Percentiles rank a stretch among this genome's conserved stretches.
Conservation (phyloP, 192 early-diverging fungal genomes). For the Coemansia sp. region DNA sequence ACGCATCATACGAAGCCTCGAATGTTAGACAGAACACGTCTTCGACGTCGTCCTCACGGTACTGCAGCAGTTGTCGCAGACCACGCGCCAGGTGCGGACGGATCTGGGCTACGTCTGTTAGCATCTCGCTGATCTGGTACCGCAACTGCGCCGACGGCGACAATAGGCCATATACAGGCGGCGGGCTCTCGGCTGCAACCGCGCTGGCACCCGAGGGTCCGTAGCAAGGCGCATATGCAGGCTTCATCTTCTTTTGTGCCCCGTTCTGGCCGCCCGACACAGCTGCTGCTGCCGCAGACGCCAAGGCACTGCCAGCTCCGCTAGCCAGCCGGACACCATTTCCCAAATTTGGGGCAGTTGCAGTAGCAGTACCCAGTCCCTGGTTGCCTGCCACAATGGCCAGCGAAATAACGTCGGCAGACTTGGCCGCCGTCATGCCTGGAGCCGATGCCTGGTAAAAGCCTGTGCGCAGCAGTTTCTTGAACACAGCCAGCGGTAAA, state of each 20-base stretch:
- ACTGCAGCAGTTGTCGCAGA: conserved; percentile 81
- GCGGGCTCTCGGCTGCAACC: conserved; percentile 15
- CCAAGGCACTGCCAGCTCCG: not conserved
- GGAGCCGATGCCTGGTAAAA: conserved; percentile 26
- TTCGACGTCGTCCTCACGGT: conserved; percentile 77
- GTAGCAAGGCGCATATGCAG: conserved; percentile 14
- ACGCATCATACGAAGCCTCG: conserved; percentile 67
- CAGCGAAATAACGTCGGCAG: conserved; percentile 9
- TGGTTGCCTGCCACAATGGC: conserved; percentile 26
- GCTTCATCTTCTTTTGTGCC: not conserved
- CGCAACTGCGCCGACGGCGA: conserved; percentile 43
- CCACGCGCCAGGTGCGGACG: conserved; percentile 75
- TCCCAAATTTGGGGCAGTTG: not conserved
- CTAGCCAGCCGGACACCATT: not conserved
- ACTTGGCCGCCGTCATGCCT: conserved; percentile 12
- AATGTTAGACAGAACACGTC: conserved; percentile 82
- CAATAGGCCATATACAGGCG: conserved; percentile 36
- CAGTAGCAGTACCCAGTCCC: not conserved
- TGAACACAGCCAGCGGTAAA: conserved; percentile 77
- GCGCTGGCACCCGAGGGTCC: conserved; percentile 11
- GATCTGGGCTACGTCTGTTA: conserved; percentile 78
- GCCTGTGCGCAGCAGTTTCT: conserved; percentile 70
- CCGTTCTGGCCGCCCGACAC: not conserved
- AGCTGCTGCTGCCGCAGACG: not conserved
- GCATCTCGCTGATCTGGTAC: conserved; percentile 60